phyloP scores from a whole-genome alignment of 345 rosid genomes.

The Sonneratia alba region DNA sequence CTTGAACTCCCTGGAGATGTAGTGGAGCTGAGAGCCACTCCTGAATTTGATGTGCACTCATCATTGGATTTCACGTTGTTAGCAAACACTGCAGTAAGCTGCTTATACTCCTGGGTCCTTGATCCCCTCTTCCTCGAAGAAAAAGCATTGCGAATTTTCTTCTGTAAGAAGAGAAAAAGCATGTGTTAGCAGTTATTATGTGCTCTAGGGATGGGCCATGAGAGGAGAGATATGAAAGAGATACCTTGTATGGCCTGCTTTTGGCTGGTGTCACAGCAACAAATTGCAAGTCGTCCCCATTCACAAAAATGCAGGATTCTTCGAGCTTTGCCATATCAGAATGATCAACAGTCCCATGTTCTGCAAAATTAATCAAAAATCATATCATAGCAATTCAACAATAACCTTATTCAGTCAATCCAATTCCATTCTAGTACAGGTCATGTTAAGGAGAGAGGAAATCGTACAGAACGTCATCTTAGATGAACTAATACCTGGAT shows the following conservation, averaged over 20 bases:
- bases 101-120: constrained; percentile 56
- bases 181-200: neutral
- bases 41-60: constrained; percentile 13
- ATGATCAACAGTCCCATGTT: constrained; percentile 15
- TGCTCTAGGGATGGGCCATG: neutral
- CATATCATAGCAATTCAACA: neutral
- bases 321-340: constrained; percentile 31
- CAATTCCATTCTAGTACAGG: neutral
- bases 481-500: constrained; percentile 8
- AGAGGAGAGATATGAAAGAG: neutral
- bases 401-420: neutral
- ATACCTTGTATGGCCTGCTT: constrained; percentile 57
- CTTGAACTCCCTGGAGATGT: constrained; percentile 14
- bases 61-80: constrained; percentile 16
- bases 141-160: constrained; percentile 47
- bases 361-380: neutral
- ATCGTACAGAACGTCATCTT: neutral
- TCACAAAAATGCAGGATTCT: constrained; percentile 58
- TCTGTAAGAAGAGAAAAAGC: constrained; percentile 18
- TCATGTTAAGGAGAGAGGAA: neutral
- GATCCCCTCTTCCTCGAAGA: constrained; percentile 45
- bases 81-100: constrained; percentile 34
- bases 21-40: constrained; percentile 16
- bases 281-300: constrained; percentile 34
- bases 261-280: constrained; percentile 26